Evolutionary conservation across 768 basidiomycete genomes (phyloP).

Genomic region (Rhodotorula toruloides): DNA sequence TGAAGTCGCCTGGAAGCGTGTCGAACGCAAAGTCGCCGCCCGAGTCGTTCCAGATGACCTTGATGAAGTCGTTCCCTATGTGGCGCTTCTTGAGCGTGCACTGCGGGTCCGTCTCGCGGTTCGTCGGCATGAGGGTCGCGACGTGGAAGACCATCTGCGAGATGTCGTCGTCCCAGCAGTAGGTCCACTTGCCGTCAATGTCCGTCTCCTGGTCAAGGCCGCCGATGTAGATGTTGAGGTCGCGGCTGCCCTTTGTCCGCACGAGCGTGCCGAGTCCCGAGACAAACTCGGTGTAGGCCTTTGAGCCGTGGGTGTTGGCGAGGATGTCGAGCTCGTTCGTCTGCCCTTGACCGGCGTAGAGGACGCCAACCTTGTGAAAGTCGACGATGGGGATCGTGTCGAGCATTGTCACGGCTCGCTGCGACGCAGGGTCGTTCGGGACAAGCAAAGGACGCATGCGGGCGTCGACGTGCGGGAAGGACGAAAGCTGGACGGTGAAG

Average conservation of each 20-base stretch:
- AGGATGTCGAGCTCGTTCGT: conserved; percentile 77
- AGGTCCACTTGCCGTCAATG: conserved; percentile 91
- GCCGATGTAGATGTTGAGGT: conserved; percentile 71
- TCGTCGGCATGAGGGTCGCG: conserved; percentile 93
- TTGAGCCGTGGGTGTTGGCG: conserved; percentile 83
- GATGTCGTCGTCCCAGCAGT: conserved; percentile 99
- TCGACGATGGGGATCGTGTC: conserved; percentile 91
- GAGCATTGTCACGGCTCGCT: conserved; percentile 61
- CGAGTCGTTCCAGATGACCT: conserved; percentile 97
- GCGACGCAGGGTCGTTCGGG: conserved; percentile 55
- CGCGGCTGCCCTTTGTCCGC: conserved; percentile 78
- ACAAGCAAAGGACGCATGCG: conserved; percentile 52
- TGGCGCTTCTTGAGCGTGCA: conserved; percentile 85
- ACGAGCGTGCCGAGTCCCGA: conserved; percentile 83
- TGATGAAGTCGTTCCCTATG: conserved; percentile 93
- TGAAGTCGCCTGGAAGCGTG: conserved; percentile 86
- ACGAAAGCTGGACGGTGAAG: conserved; percentile 75
- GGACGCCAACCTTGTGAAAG: conserved; percentile 89
- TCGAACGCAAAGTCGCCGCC: conserved; percentile 79
- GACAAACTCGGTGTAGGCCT: conserved; percentile 88
- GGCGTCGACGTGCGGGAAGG: conserved; percentile 56
- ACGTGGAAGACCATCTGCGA: conserved; percentile 91
- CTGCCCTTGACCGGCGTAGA: conserved; percentile 93
- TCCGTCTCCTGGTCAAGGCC: conserved; percentile 70
- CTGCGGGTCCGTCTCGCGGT: conserved; percentile 57